phyloP scores from a whole-genome alignment of 1,139 yeast genomes.

The Magnusiomyces ingens region DNA sequence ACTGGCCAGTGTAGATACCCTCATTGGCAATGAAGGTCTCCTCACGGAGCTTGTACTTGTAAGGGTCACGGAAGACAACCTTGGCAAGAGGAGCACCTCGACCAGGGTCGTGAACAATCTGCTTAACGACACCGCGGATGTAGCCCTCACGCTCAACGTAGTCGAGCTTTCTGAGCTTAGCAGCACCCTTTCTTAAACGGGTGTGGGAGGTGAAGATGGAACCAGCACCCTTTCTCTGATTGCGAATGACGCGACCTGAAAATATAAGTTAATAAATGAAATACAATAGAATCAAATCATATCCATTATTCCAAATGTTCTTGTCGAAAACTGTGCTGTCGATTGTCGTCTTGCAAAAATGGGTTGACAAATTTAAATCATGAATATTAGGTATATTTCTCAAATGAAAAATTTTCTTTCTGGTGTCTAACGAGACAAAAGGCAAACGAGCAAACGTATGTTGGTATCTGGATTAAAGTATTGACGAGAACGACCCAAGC shows the following conservation, averaged over 20 bases:
- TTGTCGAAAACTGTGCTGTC: too few species aligned
- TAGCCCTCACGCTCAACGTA: conserved; percentile 99
- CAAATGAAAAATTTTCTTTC: too few species aligned
- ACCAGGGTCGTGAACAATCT: conserved; percentile 98
- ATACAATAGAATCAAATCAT: too few species aligned
- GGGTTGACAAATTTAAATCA: too few species aligned
- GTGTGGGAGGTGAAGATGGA: conserved; percentile 99
- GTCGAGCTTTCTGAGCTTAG: conserved; percentile 98
- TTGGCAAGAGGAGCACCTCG: conserved; percentile 99
- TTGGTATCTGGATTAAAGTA: too few species aligned
- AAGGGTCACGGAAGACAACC: conserved; percentile 99
- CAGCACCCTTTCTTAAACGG: conserved; percentile 99
- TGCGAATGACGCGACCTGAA: conserved; percentile 99
- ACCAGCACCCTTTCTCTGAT: conserved; percentile 99
- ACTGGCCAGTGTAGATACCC: conserved; percentile 99
- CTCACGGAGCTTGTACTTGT: conserved; percentile 95
- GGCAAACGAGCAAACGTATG: too few species aligned
- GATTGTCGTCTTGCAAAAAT: too few species aligned
- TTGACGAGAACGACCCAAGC: too few species aligned
- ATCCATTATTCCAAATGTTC: too few species aligned
- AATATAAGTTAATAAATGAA: neutral
- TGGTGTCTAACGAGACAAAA: too few species aligned
- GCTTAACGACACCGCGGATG: conserved; percentile 98
- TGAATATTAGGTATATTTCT: too few species aligned
- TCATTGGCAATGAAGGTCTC: conserved; percentile 99